These are phyloP conservation scores for Hericium coralloides DNA, from an alignment of 768 basidiomycete species.

Conservation along the genomic window DNA sequence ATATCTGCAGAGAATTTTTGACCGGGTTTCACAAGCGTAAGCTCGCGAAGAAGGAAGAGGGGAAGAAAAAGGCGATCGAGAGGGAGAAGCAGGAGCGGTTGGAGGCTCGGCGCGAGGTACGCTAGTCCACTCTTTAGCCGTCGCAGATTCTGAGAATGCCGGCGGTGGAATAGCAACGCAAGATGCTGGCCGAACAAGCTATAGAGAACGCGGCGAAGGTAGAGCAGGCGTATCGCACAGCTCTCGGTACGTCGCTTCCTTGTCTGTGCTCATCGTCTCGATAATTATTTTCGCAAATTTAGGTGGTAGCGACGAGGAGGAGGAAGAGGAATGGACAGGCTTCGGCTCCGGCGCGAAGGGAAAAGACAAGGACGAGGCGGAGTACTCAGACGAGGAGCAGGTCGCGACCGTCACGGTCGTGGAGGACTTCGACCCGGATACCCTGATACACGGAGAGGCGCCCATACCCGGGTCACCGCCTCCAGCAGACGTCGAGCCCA, in stretches of 20 bases:
- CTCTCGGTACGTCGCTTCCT: conserved; percentile 1
- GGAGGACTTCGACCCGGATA: conserved; percentile 80
- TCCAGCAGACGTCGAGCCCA: conserved; percentile 8
- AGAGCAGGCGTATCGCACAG: conserved; percentile 58
- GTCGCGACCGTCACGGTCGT: conserved; percentile 86
- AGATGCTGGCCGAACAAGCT: conserved; percentile 69
- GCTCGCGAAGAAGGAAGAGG: conserved; percentile 70
- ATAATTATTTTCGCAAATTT: conserved; percentile 1
- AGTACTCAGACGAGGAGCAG: conserved; percentile 78
- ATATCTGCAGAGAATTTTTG: conserved; percentile 62
- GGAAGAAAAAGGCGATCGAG: conserved; percentile 63
- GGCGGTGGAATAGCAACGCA: conserved; percentile 52
- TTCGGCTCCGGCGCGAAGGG: conserved; percentile 24
- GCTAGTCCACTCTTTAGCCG: conserved; percentile 11
- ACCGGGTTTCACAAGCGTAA: conserved; percentile 94
- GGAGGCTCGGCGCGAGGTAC: conserved; percentile 71
- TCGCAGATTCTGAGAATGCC: not conserved
- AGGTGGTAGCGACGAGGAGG: conserved; percentile 18
- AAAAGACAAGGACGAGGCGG: conserved; percentile 34
- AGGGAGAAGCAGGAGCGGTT: conserved; percentile 69
- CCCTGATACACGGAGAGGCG: conserved; percentile 39
- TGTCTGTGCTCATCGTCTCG: not conserved
- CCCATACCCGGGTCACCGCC: conserved; percentile 1
- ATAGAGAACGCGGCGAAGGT: conserved; percentile 67
- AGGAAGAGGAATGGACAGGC: conserved; percentile 40